Conservation (phyloP, 2,329 filamentous ascomycete genomes). For the Teratosphaeria destructans region DNA sequence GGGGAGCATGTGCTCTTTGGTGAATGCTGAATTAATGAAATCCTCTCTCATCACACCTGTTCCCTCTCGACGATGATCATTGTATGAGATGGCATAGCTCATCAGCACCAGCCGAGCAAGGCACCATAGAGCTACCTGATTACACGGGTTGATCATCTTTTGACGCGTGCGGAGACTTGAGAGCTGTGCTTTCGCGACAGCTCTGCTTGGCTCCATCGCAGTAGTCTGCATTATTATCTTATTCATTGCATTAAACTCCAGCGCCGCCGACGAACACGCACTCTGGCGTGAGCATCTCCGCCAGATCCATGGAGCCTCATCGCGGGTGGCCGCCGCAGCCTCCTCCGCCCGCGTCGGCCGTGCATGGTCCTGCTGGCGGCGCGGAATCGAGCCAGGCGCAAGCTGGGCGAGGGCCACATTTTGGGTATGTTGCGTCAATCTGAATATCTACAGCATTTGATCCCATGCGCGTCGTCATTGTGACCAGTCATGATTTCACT, state of each 20-base stretch:
- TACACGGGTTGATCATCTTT: background rate
- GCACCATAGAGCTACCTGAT: background rate
- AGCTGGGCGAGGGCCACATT: constrained; percentile 15
- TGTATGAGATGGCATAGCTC: background rate
- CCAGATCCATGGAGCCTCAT: constrained; percentile 4
- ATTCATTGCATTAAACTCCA: too few relatives aligned
- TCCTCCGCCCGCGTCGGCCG: constrained; percentile 14
- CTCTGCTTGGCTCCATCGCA: background rate
- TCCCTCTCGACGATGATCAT: too few relatives aligned
- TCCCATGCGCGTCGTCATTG: background rate
- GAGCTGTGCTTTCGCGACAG: background rate
- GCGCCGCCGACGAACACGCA: background rate
- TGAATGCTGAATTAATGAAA: background rate
- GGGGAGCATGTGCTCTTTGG: background rate
- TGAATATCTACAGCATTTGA: background rate
- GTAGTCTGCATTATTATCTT: too few relatives aligned
- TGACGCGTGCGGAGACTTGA: background rate
- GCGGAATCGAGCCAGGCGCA: constrained; percentile 17
- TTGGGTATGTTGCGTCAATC: constrained; percentile 20
- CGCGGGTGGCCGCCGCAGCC: constrained; percentile 20
- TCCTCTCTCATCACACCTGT: too few relatives aligned
- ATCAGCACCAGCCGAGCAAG: background rate
- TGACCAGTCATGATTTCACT: background rate
- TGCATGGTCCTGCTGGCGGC: constrained; percentile 11
- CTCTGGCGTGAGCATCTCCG: background rate